Evolutionary conservation across 2,329 filamentous ascomycete genomes (phyloP).

Genomic region (Chalara sp.): DNA sequence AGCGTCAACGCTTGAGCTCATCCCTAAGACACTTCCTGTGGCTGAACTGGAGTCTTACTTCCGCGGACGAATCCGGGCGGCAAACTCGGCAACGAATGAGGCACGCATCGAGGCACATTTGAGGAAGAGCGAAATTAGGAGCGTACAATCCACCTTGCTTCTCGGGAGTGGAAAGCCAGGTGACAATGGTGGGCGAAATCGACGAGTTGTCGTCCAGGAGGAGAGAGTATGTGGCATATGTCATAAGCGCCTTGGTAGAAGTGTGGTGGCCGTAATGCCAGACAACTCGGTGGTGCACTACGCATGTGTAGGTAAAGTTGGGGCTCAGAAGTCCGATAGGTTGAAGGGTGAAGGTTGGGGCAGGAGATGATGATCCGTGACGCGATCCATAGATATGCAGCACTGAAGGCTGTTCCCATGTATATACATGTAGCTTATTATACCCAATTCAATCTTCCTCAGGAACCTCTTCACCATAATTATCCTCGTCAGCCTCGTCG

Average conservation of each 20-base stretch:
- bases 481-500: slow-evolving; percentile 60
- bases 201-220: slow-evolving; percentile 75
- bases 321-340: slow-evolving; percentile 34
- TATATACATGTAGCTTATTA: not conserved
- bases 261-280: slow-evolving; percentile 83
- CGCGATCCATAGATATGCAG: slow-evolving; percentile 17
- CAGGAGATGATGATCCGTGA: slow-evolving; percentile 10
- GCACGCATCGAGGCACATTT: slow-evolving; percentile 71
- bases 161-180: slow-evolving; percentile 45
- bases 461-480: slow-evolving; percentile 77
- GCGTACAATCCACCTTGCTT: slow-evolving; percentile 64
- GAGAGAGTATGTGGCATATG: slow-evolving; percentile 89
- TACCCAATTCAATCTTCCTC: slow-evolving; percentile 50
- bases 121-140: slow-evolving; percentile 72
- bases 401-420: slow-evolving; percentile 13
- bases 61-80: slow-evolving; percentile 78
- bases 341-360: slow-evolving; percentile 12
- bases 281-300: slow-evolving; percentile 79
- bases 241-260: slow-evolving; percentile 85
- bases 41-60: slow-evolving; percentile 84
- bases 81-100: slow-evolving; percentile 76
- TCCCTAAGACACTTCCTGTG: slow-evolving; percentile 74
- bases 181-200: slow-evolving; percentile 45
- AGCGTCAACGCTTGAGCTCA: slow-evolving; percentile 75
- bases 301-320: slow-evolving; percentile 59